Base-by-base conservation (phyloP, 1,139 yeast genomes). In the Tardiomyces digboiensis region DNA sequence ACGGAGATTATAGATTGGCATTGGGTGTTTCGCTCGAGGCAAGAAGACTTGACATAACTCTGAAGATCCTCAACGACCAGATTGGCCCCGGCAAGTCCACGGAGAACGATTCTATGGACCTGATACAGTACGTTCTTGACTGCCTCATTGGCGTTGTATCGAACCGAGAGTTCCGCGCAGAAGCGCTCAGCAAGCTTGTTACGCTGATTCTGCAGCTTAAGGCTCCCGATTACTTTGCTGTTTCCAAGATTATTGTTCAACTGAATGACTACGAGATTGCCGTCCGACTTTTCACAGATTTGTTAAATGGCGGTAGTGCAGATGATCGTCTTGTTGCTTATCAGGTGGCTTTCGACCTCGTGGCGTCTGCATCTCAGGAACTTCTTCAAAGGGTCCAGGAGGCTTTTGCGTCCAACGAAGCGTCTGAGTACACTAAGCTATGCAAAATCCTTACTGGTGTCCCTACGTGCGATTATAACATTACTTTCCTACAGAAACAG, bases 331-430 rank as follows among this genome's bases (percentile, higher is more conserved):
- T 79, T 52, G 72, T 84, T 49, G 95, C 95, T 3, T 86, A 80
- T 62, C 99, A 91, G 68, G 87, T 93, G 46, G 97, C 97, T 1
- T 91, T 91, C 65, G 98, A 91, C 62, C 75, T 91, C 52, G 97
- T 88, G 4, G 80, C 80, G 46, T 80, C 94, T 13, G 97, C 97
- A 0, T 78, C 96, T n/a, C 98, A 91, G 67, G 93, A 86, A 59
- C 73, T 91, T 52, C 72, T 91, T 50, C 83, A 80, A 48, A 77
- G 72, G 44, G 79, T 89, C 10, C 57, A 66, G 38, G 65, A 63
- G 36, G 61, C 59, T 14, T 68, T 82, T 46, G 65, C 70, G 21
- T 57, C 60, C 3, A 73, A 49, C 3, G 67, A 66, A 23, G 63
- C 71, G n/a, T 58, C 46, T 58, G 56, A 50, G 43, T 60, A 60